Conservation (phyloP, 441 rosid species). For the Hura crepitans region DNA sequence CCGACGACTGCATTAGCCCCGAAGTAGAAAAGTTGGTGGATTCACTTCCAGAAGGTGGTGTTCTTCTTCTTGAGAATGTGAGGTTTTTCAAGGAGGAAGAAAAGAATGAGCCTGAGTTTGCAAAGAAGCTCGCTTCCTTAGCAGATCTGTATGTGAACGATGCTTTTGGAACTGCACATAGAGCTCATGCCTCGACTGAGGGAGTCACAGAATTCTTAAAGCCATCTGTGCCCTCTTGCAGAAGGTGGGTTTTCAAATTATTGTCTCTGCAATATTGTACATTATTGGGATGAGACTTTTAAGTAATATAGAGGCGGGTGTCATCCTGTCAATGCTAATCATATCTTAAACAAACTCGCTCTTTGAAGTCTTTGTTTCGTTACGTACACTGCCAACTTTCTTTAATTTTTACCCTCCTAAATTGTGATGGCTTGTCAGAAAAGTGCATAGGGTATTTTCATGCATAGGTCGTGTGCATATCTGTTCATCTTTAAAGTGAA, state of each 20-base stretch:
- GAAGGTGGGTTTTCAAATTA: constrained; percentile 50
- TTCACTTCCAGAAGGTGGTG: constrained; percentile 75
- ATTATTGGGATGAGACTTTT: background rate
- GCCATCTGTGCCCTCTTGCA: constrained; percentile 92
- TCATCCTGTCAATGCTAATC: background rate
- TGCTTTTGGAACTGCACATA: constrained; percentile 94
- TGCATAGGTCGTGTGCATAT: too few relatives aligned
- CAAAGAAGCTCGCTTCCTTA: constrained; percentile 82
- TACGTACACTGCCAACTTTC: background rate
- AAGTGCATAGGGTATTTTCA: too few relatives aligned
- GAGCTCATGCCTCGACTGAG: constrained; percentile 95
- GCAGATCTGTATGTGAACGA: constrained; percentile 88
- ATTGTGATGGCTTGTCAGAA: too few relatives aligned
- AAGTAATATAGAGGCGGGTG: too few relatives aligned
- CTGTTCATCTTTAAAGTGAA: background rate
- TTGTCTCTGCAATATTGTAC: background rate
- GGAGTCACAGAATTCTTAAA: constrained; percentile 85
- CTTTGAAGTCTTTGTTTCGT: background rate
- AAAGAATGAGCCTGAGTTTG: constrained; percentile 90
- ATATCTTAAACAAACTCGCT: background rate
- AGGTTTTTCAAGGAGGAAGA: constrained; percentile 95
- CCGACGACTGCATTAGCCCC: constrained; percentile 87
- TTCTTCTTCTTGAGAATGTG: constrained; percentile 89
- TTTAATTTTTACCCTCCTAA: background rate
- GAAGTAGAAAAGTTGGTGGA: constrained; percentile 79